These are phyloP conservation scores for Aureobasidium melanogenum DNA, from an alignment of 2,329 filamentous ascomycete species.

Conservation along the genomic window DNA sequence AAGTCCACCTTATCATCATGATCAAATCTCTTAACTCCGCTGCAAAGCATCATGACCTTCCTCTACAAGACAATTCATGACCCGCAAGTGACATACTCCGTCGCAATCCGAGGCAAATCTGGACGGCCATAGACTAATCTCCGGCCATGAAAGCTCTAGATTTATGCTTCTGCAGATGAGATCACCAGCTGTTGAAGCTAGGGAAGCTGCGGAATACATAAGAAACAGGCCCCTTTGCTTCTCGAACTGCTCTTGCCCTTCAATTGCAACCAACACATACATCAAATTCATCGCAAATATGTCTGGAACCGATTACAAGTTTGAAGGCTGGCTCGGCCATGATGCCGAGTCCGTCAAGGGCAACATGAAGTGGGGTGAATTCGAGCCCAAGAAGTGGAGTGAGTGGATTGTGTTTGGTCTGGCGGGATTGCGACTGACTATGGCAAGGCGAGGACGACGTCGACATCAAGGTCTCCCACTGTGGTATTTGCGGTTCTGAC, in stretches of 20 bases:
- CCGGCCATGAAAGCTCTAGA: neutral
- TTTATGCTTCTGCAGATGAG: constrained; percentile 5
- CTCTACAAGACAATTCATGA: neutral
- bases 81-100: neutral
- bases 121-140: neutral
- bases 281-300: neutral
- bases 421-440: neutral
- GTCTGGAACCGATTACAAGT: constrained; percentile 36
- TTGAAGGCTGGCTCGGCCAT: constrained; percentile 50
- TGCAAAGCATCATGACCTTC: neutral
- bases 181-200: neutral
- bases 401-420: no score
- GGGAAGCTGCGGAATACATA: neutral
- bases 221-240: neutral
- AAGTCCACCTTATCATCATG: neutral
- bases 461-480: constrained; percentile 31
- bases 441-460: constrained; percentile 9
- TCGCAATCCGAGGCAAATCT: neutral
- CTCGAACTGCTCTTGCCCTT: neutral
- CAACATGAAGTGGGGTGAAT: constrained; percentile 46
- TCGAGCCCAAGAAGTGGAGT: constrained; percentile 30
- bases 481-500: constrained; percentile 28
- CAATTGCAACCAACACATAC: neutral
- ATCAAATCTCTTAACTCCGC: neutral
- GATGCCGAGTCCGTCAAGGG: constrained; percentile 41